phyloP scores from a whole-genome alignment of 441 rosid genomes.

The Pelargonium cotyledonis region DNA sequence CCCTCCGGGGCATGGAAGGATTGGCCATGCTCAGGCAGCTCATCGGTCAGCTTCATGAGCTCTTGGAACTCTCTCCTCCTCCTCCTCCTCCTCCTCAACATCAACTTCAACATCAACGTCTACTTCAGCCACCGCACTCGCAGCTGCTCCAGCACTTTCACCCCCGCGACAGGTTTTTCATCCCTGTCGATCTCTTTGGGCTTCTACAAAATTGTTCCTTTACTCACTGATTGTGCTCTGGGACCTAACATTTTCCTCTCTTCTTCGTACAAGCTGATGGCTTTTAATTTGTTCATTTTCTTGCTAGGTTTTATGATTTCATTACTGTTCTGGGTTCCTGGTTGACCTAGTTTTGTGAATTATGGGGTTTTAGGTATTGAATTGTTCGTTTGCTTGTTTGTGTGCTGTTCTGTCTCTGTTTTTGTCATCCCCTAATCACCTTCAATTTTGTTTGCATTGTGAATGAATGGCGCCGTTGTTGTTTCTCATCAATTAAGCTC shows the following conservation, averaged over 20 bases:
- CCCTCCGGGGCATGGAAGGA: conserved; percentile 63
- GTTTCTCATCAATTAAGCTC: not conserved
- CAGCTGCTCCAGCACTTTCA: conserved; percentile 30
- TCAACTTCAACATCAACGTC: not conserved
- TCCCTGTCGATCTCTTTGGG: not conserved
- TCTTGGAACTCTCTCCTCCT: conserved; percentile 62
- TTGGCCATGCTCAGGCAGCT: conserved; percentile 96
- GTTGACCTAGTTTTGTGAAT: not conserved
- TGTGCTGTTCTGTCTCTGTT: not conserved
- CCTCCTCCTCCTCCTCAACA: not conserved
- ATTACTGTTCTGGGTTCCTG: not conserved
- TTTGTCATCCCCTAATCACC: not conserved
- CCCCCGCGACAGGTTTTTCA: conserved; percentile 30
- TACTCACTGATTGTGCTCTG: not conserved
- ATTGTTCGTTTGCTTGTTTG: not conserved
- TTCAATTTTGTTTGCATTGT: not conserved
- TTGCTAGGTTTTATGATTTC: not conserved
- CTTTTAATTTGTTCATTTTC: not conserved
- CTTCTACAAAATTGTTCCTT: not conserved
- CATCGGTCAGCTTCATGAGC: conserved; percentile 88
- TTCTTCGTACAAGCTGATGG: not conserved
- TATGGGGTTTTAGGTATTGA: conserved; percentile 1
- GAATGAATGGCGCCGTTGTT: not conserved
- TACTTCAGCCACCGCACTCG: conserved; percentile 15
- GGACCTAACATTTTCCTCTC: not conserved